Evolutionary conservation across 768 basidiomycete genomes (phyloP).

Genomic region (Rhodotorula toruloides): DNA sequence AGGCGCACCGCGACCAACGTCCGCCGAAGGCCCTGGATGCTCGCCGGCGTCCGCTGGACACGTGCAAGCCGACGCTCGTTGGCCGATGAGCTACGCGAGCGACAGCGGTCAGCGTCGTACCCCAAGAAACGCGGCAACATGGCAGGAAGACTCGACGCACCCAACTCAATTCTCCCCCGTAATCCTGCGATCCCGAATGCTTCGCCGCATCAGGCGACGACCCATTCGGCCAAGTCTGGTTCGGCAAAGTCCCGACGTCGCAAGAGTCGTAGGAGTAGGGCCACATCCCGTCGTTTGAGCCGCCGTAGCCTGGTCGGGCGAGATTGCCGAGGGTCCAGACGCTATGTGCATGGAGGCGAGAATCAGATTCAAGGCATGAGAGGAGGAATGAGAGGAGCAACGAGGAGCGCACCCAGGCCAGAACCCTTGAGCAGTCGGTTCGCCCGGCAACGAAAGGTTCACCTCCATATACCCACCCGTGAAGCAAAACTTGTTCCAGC

Average conservation of each 20-base stretch:
- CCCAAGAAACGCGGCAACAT: no score
- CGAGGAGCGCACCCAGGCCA: slow-evolving; percentile 20
- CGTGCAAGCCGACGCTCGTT: slow-evolving; percentile 80
- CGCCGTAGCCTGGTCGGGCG: slow-evolving; percentile 81
- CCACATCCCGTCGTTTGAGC: slow-evolving; percentile 72
- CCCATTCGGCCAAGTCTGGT: slow-evolving; percentile 62
- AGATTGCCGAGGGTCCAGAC: slow-evolving; percentile 56
- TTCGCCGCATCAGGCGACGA: slow-evolving; percentile 58
- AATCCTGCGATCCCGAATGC: slow-evolving; percentile 46
- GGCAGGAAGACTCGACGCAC: no score
- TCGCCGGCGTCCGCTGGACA: slow-evolving; percentile 63
- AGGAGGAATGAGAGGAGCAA: background rate
- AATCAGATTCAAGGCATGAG: background rate
- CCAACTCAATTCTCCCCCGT: slow-evolving; percentile 41
- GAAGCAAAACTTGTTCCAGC: slow-evolving; percentile 43
- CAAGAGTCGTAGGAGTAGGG: slow-evolving; percentile 59
- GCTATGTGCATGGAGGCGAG: slow-evolving; percentile 41
- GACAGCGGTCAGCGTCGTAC: no score
- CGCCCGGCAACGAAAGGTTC: slow-evolving; percentile 16
- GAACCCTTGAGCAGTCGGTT: slow-evolving; percentile 15
- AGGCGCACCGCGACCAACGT: slow-evolving; percentile 65
- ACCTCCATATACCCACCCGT: slow-evolving; percentile 42
- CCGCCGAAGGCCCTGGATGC: slow-evolving; percentile 67
- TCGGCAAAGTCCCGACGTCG: slow-evolving; percentile 79
- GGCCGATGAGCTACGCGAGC: slow-evolving; percentile 61